These are phyloP conservation scores for Cordia subcordata DNA, from an alignment of 257 asterid genomes.

Conservation along the genomic window DNA sequence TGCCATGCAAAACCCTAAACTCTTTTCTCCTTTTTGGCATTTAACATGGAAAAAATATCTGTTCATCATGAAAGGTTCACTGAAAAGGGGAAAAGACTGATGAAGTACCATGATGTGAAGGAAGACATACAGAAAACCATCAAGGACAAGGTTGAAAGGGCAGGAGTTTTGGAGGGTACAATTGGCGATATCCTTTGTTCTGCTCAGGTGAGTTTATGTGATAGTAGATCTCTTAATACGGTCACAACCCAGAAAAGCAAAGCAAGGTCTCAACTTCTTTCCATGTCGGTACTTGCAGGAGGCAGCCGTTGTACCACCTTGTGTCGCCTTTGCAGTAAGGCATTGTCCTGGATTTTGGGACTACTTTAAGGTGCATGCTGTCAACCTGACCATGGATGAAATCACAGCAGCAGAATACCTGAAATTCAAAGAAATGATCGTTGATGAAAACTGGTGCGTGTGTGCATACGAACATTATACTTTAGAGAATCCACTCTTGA, in stretches of 20 bases:
- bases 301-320: conserved; percentile 73
- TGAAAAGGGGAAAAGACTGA: conserved; percentile 55
- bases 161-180: conserved; percentile 56
- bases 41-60: neutral
- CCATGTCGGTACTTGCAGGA: conserved; percentile 38
- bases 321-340: conserved; percentile 69
- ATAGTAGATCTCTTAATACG: neutral
- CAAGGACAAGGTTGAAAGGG: conserved; percentile 64
- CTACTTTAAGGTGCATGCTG: conserved; percentile 62
- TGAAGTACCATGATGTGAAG: conserved; percentile 56
- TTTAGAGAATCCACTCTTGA: neutral
- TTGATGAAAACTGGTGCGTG: conserved; percentile 58
- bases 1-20: neutral
- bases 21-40: neutral
- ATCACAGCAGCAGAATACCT: conserved; percentile 57
- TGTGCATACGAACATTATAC: neutral
- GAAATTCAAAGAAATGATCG: conserved; percentile 56
- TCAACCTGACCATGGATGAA: conserved; percentile 39
- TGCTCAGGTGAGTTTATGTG: conserved; percentile 45
- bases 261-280: neutral
- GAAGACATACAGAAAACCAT: conserved; percentile 67
- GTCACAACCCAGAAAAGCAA: neutral
- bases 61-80: conserved; percentile 35
- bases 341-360: conserved; percentile 68
- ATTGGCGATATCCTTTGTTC: conserved; percentile 64